Conservation (phyloP, 352 stramenopile genomes). For the Thalassiosira mediterranea region DNA sequence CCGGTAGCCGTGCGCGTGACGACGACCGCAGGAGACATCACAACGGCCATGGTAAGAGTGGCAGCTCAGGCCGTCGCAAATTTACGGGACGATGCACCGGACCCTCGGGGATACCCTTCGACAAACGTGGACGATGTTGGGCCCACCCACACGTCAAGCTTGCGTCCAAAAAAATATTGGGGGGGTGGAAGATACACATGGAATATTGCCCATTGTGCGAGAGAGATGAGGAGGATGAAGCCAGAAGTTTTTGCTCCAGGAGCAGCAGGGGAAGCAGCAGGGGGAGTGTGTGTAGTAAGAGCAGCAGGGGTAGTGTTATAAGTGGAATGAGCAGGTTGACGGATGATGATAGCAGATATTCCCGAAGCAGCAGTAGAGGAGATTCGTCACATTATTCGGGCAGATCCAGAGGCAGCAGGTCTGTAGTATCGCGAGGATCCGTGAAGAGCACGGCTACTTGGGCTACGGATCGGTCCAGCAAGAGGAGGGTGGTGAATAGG, state of each 20-base stretch:
- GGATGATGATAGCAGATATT: neutral
- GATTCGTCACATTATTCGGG: neutral
- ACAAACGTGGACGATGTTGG: slow-evolving; percentile 35
- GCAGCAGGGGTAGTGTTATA: slow-evolving; percentile 5
- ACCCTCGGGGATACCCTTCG: slow-evolving; percentile 23
- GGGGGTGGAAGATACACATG: slow-evolving; percentile 41
- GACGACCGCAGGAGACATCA: neutral
- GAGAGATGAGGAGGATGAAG: neutral
- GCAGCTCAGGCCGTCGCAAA: neutral
- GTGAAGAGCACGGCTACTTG: slow-evolving; percentile 1
- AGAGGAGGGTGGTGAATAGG: neutral
- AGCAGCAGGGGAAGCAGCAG: too few relatives aligned
- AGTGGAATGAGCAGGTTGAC: slow-evolving; percentile 7
- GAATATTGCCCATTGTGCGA: slow-evolving; percentile 25
- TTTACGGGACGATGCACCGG: neutral
- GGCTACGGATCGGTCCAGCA: slow-evolving; percentile 1
- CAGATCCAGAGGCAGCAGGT: neutral
- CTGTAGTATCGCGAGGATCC: neutral
- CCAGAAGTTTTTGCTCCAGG: too few relatives aligned
- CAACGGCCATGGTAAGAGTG: slow-evolving; percentile 1
- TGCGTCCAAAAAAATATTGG: slow-evolving; percentile 36
- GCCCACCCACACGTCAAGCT: slow-evolving; percentile 36
- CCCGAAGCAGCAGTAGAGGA: neutral
- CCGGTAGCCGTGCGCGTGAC: neutral
- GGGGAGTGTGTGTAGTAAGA: neutral